A percentile compares a stretch with the other conserved stretches of the same genome.
Conservation (phyloP, 345 rosid genomes). For the Heritiera fomes region DNA sequence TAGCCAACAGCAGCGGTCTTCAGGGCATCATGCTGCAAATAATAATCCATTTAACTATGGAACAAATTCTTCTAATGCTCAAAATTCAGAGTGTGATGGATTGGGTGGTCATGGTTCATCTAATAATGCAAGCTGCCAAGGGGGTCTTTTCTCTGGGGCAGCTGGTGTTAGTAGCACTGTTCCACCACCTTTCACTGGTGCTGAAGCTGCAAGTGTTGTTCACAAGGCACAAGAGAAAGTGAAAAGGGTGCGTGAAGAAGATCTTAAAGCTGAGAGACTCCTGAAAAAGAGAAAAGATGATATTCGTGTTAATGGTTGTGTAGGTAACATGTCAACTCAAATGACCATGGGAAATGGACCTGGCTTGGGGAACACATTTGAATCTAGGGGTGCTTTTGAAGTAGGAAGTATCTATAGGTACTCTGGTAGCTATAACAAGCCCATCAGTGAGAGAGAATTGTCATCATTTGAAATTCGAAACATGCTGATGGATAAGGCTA, state of each 20-base stretch:
- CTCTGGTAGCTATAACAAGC: slow-evolving; percentile 35
- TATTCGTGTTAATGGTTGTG: slow-evolving; percentile 24
- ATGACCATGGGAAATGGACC: slow-evolving; percentile 35
- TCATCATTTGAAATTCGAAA: slow-evolving; percentile 47
- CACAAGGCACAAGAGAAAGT: slow-evolving; percentile 40
- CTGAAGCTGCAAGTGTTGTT: slow-evolving; percentile 40
- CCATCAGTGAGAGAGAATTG: slow-evolving; percentile 44
- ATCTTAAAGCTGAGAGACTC: slow-evolving; percentile 34
- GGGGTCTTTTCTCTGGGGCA: slow-evolving; percentile 42
- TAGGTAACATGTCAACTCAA: slow-evolving; percentile 36
- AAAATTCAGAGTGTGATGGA: slow-evolving; percentile 38
- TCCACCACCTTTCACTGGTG: slow-evolving; percentile 29
- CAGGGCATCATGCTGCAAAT: slow-evolving; percentile 7
- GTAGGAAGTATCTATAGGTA: slow-evolving; percentile 32
- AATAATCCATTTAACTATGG: slow-evolving; percentile 17
- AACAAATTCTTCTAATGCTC: slow-evolving; percentile 18
- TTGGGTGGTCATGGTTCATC: slow-evolving; percentile 35
- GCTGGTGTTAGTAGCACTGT: slow-evolving; percentile 33
- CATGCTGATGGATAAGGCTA: slow-evolving; percentile 56
- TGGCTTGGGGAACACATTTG: slow-evolving; percentile 31
- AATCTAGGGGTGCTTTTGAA: slow-evolving; percentile 33
- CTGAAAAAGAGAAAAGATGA: slow-evolving; percentile 49
- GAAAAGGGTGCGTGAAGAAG: slow-evolving; percentile 47
- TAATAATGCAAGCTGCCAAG: slow-evolving; percentile 31
- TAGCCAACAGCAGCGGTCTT: slow-evolving; percentile 39